phyloP scores from a whole-genome alignment of 2,329 filamentous ascomycete species.

The Sphaceloma murrayae region DNA sequence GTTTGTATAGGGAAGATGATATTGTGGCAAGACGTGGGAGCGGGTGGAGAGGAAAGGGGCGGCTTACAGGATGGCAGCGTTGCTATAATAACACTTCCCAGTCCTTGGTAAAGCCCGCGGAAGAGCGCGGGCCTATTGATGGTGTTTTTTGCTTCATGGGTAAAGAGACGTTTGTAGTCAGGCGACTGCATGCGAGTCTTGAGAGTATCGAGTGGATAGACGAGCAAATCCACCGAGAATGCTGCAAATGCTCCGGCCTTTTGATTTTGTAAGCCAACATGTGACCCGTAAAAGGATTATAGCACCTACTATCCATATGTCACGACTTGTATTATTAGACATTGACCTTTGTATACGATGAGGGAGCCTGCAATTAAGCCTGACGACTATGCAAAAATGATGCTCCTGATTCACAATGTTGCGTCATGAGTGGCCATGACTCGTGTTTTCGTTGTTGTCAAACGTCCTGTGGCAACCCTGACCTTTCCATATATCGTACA shows the following conservation, averaged over 20 bases:
- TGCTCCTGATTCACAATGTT: too few relatives aligned
- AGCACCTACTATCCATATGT: slow-evolving; percentile 48
- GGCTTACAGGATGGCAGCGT: slow-evolving; percentile 72
- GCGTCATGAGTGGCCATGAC: too few relatives aligned
- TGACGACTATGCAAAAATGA: background rate
- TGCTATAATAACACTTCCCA: slow-evolving; percentile 74
- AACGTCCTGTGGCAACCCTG: too few relatives aligned
- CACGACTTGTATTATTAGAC: slow-evolving; percentile 44
- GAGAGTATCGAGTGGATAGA: slow-evolving; percentile 82
- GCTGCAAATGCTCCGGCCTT: slow-evolving; percentile 79
- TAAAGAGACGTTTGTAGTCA: slow-evolving; percentile 60
- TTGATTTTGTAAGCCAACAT: background rate
- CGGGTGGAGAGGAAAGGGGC: too few relatives aligned
- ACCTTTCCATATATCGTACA: too few relatives aligned
- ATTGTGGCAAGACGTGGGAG: background rate
- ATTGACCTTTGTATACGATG: slow-evolving; percentile 26
- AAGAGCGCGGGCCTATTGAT: slow-evolving; percentile 50
- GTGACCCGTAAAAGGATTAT: background rate
- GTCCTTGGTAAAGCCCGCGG: slow-evolving; percentile 73
- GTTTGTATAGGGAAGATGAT: background rate
- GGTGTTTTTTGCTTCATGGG: slow-evolving; percentile 45
- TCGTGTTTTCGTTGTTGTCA: too few relatives aligned
- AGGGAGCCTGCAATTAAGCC: too few relatives aligned
- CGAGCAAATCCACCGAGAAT: slow-evolving; percentile 72
- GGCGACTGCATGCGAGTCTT: slow-evolving; percentile 79